Conservation (phyloP, 2,329 filamentous ascomycete genomes). For the Colletotrichum destructivum region DNA sequence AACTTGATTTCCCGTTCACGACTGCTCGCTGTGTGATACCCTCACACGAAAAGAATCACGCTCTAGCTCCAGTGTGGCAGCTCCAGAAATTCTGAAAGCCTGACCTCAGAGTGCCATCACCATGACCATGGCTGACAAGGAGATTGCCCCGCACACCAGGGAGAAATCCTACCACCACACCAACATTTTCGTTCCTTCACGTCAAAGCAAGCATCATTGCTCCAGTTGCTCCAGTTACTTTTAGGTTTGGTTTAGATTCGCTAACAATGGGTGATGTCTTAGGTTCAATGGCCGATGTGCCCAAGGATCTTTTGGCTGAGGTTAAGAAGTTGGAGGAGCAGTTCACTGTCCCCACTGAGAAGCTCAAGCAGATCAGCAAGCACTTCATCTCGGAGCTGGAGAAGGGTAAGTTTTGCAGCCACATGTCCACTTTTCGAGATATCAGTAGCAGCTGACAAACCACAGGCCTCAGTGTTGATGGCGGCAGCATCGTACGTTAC, state of each 20-base stretch:
- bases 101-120: constrained; percentile 20
- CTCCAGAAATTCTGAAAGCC: constrained; percentile 10
- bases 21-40: constrained; percentile 24
- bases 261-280: constrained; percentile 42
- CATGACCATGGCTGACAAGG: constrained; percentile 40
- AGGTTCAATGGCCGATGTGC: constrained; percentile 94
- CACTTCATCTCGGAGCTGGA: constrained; percentile 92
- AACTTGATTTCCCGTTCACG: constrained; percentile 7
- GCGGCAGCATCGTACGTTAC: constrained; percentile 89
- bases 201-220: constrained; percentile 35
- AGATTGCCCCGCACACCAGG: constrained; percentile 42
- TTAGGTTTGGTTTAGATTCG: not conserved
- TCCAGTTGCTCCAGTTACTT: not conserved
- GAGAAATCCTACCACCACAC: constrained; percentile 42
- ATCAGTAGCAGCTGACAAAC: constrained; percentile 26
- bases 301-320: constrained; percentile 84
- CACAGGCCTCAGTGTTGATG: constrained; percentile 84
- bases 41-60: constrained; percentile 1
- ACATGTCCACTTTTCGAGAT: not conserved
- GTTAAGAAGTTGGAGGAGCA: constrained; percentile 87
- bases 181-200: constrained; percentile 36
- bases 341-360: constrained; percentile 83
- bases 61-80: constrained; percentile 2
- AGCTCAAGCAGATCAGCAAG: constrained; percentile 90
- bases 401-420: constrained; percentile 73